Evolutionary conservation across 2,329 filamentous ascomycete species (phyloP), one percentile per base, ranked within the genome.

Genomic region (Ceratocystis colombiana): DNA sequence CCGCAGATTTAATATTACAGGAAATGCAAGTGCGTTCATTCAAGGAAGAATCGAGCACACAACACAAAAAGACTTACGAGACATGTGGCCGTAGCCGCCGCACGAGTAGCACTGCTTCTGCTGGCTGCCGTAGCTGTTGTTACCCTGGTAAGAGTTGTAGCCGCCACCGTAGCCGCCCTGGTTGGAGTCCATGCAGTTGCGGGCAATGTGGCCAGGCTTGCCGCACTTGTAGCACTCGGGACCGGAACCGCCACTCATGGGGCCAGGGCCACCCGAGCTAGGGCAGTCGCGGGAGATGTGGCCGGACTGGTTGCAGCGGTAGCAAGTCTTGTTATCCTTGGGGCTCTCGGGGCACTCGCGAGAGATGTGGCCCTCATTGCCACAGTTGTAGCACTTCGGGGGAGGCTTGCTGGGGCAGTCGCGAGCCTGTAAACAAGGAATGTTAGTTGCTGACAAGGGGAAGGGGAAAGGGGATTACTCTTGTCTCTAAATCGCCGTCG

Each of bases 201-300:
- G 90, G 72, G 94, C 93, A 77, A 97, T 96, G 83, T 97, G 94
- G 68, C 94, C 94, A 71, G 91, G 83, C 81, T 96, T 89, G 70
- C 92, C 92, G 79, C 94, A 99, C 88, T 96, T 96, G 86, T 96
- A 96, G 86, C 91, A 96, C 79, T 96, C 88, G 71, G 88, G 82
- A 66, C 78, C 75, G 70, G 78, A 76, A 71, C 73, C 76, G 69
- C 78, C 79, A 66, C 75, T 75, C 70, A 77, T 79, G 70, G 77
- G 78, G 71, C 77, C 77, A 66, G 76, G 74, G 68, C 76, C 77
- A 64, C 79, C 79, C 69, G 78, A 79, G 70, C 80, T 79, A 75
- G 78, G 85, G 80, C 88, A 92, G 74, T 96, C 92, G 72, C 93
- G 91, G 72, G 89, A 94, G 76, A 96, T 89, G 82, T 97, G 93